Evolutionary conservation across 176 grass and related monocot genomes (phyloP), one percentile per base, ranked within the genome.

Genomic region (Phyllostachys edulis): DNA sequence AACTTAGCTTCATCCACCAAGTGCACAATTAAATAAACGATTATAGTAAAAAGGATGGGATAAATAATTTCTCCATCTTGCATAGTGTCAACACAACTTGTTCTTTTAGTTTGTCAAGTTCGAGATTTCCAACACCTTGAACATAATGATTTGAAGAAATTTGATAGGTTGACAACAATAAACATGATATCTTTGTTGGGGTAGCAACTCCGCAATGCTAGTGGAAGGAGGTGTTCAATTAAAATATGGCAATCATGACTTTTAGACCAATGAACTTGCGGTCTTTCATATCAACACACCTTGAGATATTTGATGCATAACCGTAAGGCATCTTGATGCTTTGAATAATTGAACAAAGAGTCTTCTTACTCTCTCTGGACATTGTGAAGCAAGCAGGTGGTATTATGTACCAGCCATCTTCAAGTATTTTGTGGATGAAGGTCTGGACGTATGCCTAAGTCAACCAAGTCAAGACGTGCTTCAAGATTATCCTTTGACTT

Each of bases 1-100:
- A 86, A 4, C 46, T 56, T 90, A 13, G 64, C 71, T 11, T 90
- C 63, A 32, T 56, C 15, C 5, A 44, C 76, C 32, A 86, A 36
- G 76, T 90, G 83, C 17, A 90, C 68, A 42, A 71, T 3, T 20
- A 90, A 70, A 70, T 90, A 71, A 9, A 85, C 47, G 42, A 74
- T 81, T 0, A 90, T 51, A 63, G 45, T 55, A 54, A 89, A 89
- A 85, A 75, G 9, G 47, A 42, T 20, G 80, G 65, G 38, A 42
- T 60, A 72, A 80, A 80, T 7, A 27, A 71, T 36, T 77, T 44
- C n/a, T 82, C 86, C 63, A 82, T 56, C 49, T 87, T 27, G 45
- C 79, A 88, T 23, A 63, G 14, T 32, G 70, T 89, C 4, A 84
- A 12, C 8, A 67, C 69, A 81, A 88, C 74, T 9, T 55, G 7